phyloP scores from a whole-genome alignment of 2,329 filamentous ascomycete species.

The Claviceps pazoutovae region DNA sequence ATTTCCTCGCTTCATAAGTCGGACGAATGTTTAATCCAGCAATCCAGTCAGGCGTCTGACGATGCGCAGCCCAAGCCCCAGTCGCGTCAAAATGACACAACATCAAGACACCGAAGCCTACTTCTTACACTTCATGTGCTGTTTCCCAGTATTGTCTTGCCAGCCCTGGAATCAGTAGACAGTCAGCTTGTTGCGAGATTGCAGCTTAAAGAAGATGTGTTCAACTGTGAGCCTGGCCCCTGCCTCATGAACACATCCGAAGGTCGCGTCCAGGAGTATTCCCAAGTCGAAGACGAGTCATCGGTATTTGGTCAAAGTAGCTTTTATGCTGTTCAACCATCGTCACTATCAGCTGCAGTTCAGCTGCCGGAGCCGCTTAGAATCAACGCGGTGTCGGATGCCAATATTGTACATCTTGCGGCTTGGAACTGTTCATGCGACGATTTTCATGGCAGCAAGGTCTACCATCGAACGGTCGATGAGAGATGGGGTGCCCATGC shows the following conservation, averaged over 20 bases:
- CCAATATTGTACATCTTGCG: conserved; percentile 57
- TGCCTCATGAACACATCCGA: neutral
- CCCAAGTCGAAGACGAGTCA: neutral
- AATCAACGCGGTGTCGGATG: conserved; percentile 7
- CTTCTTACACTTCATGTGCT: conserved; percentile 75
- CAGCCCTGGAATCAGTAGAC: conserved; percentile 79
- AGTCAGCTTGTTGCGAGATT: conserved; percentile 43
- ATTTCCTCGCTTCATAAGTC: neutral
- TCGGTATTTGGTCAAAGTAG: neutral
- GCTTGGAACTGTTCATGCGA: conserved; percentile 89
- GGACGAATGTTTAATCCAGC: neutral
- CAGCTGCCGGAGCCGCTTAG: too few species aligned
- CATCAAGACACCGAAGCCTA: conserved; percentile 31
- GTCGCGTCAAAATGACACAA: neutral
- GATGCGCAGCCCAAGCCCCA: neutral
- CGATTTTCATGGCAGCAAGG: conserved; percentile 56
- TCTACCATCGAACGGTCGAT: conserved; percentile 8
- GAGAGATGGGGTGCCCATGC: conserved; percentile 6
- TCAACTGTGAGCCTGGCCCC: neutral
- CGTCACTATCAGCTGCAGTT: conserved; percentile 27
- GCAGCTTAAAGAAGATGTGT: neutral
- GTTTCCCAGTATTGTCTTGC: conserved; percentile 67
- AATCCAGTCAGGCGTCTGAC: neutral
- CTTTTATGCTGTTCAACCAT: conserved; percentile 51
- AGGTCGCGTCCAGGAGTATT: neutral